Evolutionary conservation across 2,329 filamentous ascomycete species (phyloP), one percentile per base, ranked within the genome.

Genomic region (Pleomassaria siparia): DNA sequence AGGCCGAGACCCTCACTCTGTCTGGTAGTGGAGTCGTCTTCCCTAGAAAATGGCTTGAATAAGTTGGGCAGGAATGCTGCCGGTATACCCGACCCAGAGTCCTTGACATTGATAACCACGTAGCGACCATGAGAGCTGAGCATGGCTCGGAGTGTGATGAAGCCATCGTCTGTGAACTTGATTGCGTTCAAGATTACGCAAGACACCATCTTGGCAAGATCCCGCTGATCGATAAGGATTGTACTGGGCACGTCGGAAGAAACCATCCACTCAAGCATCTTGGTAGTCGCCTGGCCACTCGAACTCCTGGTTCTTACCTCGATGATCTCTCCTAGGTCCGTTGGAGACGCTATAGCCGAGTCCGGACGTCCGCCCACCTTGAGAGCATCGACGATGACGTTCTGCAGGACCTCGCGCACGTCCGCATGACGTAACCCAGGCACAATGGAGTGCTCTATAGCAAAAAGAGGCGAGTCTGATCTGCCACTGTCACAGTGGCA

Each of bases 1-100:
- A 89, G 72, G 0, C 86, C 86, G 2, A 88, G 73, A 0, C 86
- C 86, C 64, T 89, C 86, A 61, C 80, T 85, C 51, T 80, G 79
- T 35, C 86, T 76, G 6, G 84, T 87, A 12, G 84, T 80, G 1
- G 85, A 87, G 42, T 82, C 79, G 63, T 89, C 85, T 66, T 87
- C 82, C 50, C 85, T 78, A 20, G 85, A 82, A 64, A 88, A 88
- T 1, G 86, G 81, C 54, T 85, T 85, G 72, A 88, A 89, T 1
- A 89, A 73, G 45, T 81, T 80, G 0, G 83, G 82, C 41, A 86
- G 69, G 58, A 88, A 88, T 11, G 80, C 81, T 40, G 80, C 77
- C 0, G 84, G 82, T 37, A 89, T 89, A 3, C 86, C 86, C 40
- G 82, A 80, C 7, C 86, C 86, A 15, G 84, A 86, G 66, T 89